These are phyloP conservation scores for Yamadazyma sp. DNA, from an alignment of 1,139 yeast species.

Conservation along the genomic window DNA sequence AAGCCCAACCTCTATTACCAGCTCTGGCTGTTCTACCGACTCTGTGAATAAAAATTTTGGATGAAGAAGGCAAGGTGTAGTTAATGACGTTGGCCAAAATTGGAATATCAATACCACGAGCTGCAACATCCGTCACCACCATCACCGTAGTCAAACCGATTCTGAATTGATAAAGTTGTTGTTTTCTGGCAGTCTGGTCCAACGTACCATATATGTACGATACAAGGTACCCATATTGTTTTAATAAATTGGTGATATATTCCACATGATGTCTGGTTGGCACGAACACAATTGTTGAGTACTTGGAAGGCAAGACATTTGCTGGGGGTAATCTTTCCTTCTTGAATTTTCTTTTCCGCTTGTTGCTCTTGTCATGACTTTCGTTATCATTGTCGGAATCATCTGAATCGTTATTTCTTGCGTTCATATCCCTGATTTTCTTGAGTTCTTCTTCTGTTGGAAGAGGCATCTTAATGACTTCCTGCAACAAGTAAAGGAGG, in stretches of 20 bases:
- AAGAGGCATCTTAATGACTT: slow-evolving; percentile 79
- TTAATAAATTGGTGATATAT: slow-evolving; percentile 68
- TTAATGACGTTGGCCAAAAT: slow-evolving; percentile 91
- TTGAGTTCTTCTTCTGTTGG: slow-evolving; percentile 67
- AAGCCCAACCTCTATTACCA: slow-evolving; percentile 98
- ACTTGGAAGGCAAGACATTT: slow-evolving; percentile 75
- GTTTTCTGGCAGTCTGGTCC: slow-evolving; percentile 92
- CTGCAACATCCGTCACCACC: slow-evolving; percentile 98
- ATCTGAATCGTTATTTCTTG: slow-evolving; percentile 45
- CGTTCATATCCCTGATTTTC: slow-evolving; percentile 49
- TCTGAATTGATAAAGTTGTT: slow-evolving; percentile 83
- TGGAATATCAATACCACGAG: slow-evolving; percentile 99
- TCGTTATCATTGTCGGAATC: slow-evolving; percentile 37
- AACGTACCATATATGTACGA: slow-evolving; percentile 92
- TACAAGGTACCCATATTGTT: slow-evolving; percentile 78
- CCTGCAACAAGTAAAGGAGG: slow-evolving; percentile 70
- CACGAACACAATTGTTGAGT: slow-evolving; percentile 88
- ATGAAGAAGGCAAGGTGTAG: slow-evolving; percentile 85
- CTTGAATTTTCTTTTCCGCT: slow-evolving; percentile 40
- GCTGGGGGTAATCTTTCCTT: slow-evolving; percentile 73
- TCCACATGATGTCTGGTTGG: slow-evolving; percentile 99
- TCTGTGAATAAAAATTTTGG: slow-evolving; percentile 92
- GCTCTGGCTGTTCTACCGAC: slow-evolving; percentile 99
- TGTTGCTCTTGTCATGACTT: slow-evolving; percentile 25
- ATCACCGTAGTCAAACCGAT: slow-evolving; percentile 77